Evolutionary conservation across 495 filamentous ascomycete genomes (phyloP), one percentile per base, ranked within the genome.

Genomic region (Penicillium simplicissimum): DNA sequence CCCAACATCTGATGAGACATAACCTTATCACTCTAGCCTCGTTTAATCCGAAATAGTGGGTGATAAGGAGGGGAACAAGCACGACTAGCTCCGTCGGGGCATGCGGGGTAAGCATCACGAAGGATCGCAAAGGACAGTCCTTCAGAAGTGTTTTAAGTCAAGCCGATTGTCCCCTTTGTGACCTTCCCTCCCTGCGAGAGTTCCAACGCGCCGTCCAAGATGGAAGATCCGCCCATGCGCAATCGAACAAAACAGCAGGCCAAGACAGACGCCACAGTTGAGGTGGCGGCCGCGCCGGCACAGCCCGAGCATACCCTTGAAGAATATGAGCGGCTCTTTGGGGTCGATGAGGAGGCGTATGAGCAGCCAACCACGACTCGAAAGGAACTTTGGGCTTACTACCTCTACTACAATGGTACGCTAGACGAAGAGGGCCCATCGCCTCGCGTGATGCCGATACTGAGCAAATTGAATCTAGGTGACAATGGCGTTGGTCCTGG

Each of bases 401-500:
- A 82, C 60, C 76, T 82, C 14, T 79, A 81, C 53, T 76, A 77
- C 52, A 76, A 82, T 52, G 80, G 77, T 70, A 55, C 49, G 37
- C 17, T 35, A n/a, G n/a, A 3, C 1, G 37, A 8, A 3, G 6
- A 14, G 14, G n/a, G 14, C 5, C 8, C 14, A 45, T 28, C 8
- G 11, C n/a, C 2, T 47, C 28, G 17, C 19, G 9, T 21, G 13
- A 2, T n/a, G 15, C 33, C 37, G 31, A 37, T 23, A 19, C 31
- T 19, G 8, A 19, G 4, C n/a, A 1, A 14, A 36, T 23, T n/a
- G 5, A 57, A 37, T 58, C 5, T 34, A 79, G 76, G 79, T 23
- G 78, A 82, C 49, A 81, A 81, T 63, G 80, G 80, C 13, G 78
- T 82, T 25, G 80, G 80, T 11, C 79, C 79, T 5, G 74, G 76